Evolutionary conservation across 2,329 filamentous ascomycete genomes (phyloP).

Genomic region (Pseudopyrenochaeta lycopersici): DNA sequence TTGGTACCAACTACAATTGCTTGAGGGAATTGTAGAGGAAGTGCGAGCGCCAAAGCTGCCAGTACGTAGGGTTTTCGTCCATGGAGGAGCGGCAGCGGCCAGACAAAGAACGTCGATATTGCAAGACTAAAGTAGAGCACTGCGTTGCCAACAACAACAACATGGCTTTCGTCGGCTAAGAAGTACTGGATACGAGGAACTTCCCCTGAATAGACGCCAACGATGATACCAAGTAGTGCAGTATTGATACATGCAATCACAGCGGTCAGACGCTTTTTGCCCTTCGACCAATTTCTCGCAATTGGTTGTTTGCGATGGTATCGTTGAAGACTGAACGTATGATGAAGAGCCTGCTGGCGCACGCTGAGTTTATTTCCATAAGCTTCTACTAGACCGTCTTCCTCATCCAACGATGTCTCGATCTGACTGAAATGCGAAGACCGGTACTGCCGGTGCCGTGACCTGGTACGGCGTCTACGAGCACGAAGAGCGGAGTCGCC

Average conservation of each 20-base stretch:
- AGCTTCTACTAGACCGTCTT: slow-evolving; percentile 14
- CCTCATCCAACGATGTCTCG: slow-evolving; percentile 30
- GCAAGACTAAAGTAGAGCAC: slow-evolving; percentile 76
- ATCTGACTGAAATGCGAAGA: slow-evolving; percentile 20
- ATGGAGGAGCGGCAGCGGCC: slow-evolving; percentile 78
- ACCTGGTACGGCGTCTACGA: slow-evolving; percentile 16
- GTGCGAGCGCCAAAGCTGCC: slow-evolving; percentile 70
- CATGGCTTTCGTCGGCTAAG: slow-evolving; percentile 73
- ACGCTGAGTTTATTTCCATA: slow-evolving; percentile 31
- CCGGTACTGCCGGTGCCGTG: slow-evolving; percentile 2
- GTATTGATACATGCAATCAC: slow-evolving; percentile 76
- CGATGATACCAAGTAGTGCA: slow-evolving; percentile 72
- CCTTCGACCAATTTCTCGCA: slow-evolving; percentile 74
- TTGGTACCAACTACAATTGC: slow-evolving; percentile 69
- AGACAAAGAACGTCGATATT: slow-evolving; percentile 73
- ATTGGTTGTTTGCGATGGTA: slow-evolving; percentile 69
- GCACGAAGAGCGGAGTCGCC: slow-evolving; percentile 1
- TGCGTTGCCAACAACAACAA: slow-evolving; percentile 76
- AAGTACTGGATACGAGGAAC: slow-evolving; percentile 83
- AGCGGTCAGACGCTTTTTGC: slow-evolving; percentile 74
- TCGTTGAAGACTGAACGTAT: slow-evolving; percentile 52
- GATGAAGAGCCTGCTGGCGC: slow-evolving; percentile 36
- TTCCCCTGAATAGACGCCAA: slow-evolving; percentile 79
- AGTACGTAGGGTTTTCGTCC: slow-evolving; percentile 82
- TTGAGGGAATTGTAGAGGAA: slow-evolving; percentile 80